These are phyloP conservation scores for Sporothrix curviconia DNA, from an alignment of 2,329 filamentous ascomycete genomes.

Conservation along the genomic window DNA sequence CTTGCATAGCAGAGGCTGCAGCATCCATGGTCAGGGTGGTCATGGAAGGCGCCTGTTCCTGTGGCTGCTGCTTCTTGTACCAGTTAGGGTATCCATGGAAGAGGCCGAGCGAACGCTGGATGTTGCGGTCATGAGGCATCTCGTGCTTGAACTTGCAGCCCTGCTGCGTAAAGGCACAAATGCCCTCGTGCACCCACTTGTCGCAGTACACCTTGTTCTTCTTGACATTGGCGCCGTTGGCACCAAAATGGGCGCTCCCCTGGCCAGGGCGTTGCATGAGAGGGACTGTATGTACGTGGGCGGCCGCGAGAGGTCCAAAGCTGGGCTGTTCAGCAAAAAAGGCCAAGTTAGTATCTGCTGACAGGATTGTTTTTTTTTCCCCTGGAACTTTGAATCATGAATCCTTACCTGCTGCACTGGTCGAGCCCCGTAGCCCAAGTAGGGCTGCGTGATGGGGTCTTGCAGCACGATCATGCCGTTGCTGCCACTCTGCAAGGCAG, in stretches of 20 bases:
- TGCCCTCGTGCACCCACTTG: conserved; percentile 81
- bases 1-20: too few species aligned
- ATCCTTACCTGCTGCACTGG: background rate
- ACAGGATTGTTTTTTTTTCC: too few species aligned
- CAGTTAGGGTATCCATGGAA: conserved; percentile 56
- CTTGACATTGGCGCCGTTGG: conserved; percentile 34
- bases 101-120: conserved; percentile 64
- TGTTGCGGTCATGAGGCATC: conserved; percentile 66
- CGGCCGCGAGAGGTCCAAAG: background rate
- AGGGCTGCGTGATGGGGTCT: conserved; percentile 3
- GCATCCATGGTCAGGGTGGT: too few species aligned
- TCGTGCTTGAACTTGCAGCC: conserved; percentile 88
- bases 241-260: too few species aligned
- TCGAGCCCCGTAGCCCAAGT: background rate
- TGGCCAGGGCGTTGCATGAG: background rate
- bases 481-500: conserved; percentile 32
- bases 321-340: too few species aligned
- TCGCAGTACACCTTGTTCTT: conserved; percentile 70
- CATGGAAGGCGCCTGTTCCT: too few species aligned
- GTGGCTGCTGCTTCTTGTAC: conserved; percentile 48
- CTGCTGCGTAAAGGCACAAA: conserved; percentile 78
- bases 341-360: too few species aligned
- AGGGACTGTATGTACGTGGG: background rate
- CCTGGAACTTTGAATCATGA: too few species aligned
- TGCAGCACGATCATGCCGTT: conserved; percentile 42